A percentile compares a stretch with the other conserved stretches of the same genome.
Conservation (phyloP, 2,329 filamentous ascomycete species). For the Paecilomyces formosus region DNA sequence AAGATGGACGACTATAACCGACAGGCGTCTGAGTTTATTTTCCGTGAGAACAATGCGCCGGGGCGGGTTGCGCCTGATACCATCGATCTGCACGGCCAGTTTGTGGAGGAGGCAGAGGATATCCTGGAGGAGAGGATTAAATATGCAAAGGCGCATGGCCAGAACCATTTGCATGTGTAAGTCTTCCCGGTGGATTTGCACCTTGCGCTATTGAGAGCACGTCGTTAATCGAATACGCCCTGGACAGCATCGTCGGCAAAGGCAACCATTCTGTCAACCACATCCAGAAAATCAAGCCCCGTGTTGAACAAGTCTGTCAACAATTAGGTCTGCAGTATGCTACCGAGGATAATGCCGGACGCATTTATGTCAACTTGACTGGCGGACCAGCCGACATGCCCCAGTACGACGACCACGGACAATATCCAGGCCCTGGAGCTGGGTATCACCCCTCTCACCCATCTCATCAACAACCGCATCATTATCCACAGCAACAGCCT, state of each 20-base stretch:
- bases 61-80: conserved; percentile 70
- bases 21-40: conserved; percentile 89
- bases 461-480: conserved; percentile 31
- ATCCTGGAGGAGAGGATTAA: conserved; percentile 81
- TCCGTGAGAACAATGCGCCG: conserved; percentile 83
- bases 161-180: conserved; percentile 77
- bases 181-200: conserved; percentile 12
- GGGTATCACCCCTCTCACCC: conserved; percentile 24
- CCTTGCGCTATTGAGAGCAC: neutral
- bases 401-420: conserved; percentile 36
- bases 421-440: conserved; percentile 22
- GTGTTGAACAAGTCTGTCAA: conserved; percentile 77
- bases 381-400: conserved; percentile 56
- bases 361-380: conserved; percentile 80
- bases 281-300: conserved; percentile 92
- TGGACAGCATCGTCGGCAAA: conserved; percentile 72
- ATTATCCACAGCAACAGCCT: conserved; percentile 43
- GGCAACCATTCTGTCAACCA: conserved; percentile 78
- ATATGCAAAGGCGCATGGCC: conserved; percentile 63
- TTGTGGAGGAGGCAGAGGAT: conserved; percentile 87
- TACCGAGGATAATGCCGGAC: conserved; percentile 82
- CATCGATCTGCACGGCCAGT: conserved; percentile 91
- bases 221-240: neutral
- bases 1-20: conserved; percentile 84
- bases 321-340: conserved; percentile 75